Evolutionary conservation across 1,139 yeast genomes (phyloP), one percentile per base, ranked within the genome.

Genomic region (Candida gigantensis): DNA sequence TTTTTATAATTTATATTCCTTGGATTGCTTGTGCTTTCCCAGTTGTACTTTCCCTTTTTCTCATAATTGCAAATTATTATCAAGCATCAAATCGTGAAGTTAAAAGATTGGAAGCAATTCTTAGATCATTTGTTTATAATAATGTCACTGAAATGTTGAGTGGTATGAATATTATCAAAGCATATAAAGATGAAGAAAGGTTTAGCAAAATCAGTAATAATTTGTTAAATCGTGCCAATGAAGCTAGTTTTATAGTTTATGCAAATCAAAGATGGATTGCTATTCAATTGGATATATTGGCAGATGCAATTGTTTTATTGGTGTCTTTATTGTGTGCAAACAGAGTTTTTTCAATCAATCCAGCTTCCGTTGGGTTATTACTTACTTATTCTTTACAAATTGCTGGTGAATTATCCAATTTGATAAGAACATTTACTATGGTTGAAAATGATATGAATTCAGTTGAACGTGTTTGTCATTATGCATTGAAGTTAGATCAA

Each of bases 361-460:
- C 90, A 2, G 69, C 94, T 0, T 72, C 85, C 7, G 80, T 82
- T 2, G 95, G 95, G 57, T 70, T 86, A 43, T 72, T 86, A 36
- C 57, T 86, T 34, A 74, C 88, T 1, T 81, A 79, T 55, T 74
- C 77, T 14, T 58, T 77, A 34, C 71, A 68, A 39, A 63, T 79
- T 36, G 72, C 79, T 2, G 70, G 73, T 24, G 62, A 67, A 38
- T 62, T 79, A 42, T 62, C 75, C 3, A 55, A 74, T 56, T 59
- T 76, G 40, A 57, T 79, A 34, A 63, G 80, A 53, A 66, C 81
- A 4, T 60, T 68, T 42, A 84, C 95, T 1, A 81, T 80, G 52
- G 77, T 84, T 20, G 95, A 87, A 55, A 86, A 84, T 58, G 84
- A 83, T 52, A 76, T 87, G 88, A 85, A 84, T 52, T 80, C 94